Percentiles rank a stretch among this genome's conserved stretches.
Conservation (phyloP, 345 rosid genomes). For the Populus deltoides region DNA sequence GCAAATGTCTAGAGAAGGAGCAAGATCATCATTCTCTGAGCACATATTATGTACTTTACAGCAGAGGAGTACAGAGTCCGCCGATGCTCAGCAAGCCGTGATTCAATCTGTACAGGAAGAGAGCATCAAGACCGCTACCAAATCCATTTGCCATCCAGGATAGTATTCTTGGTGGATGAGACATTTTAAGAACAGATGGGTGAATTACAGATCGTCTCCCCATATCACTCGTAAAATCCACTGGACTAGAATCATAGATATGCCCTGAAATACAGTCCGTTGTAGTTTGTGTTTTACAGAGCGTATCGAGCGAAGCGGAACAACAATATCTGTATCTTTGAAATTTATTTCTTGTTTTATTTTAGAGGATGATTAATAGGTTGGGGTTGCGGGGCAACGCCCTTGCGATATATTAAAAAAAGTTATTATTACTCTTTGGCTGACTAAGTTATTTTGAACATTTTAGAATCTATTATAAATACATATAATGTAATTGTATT, state of each 20-base stretch:
- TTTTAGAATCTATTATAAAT: too few relatives aligned
- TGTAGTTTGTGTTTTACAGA: too few relatives aligned
- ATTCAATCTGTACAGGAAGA: conserved; percentile 80
- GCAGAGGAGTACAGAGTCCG: conserved; percentile 84
- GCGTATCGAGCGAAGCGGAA: too few relatives aligned
- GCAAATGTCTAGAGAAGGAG: too few relatives aligned
- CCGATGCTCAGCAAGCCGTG: conserved; percentile 87
- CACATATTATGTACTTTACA: conserved; percentile 43
- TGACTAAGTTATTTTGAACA: too few relatives aligned
- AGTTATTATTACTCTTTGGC: too few relatives aligned
- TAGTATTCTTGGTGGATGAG: conserved; percentile 65
- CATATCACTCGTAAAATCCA: conserved; percentile 84
- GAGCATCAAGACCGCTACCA: conserved; percentile 70
- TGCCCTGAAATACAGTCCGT: conserved; percentile 65
- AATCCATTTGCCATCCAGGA: conserved; percentile 73
- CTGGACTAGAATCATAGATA: conserved; percentile 77
- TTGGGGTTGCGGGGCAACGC: too few relatives aligned
- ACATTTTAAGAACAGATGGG: conserved; percentile 66
- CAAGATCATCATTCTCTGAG: too few relatives aligned
- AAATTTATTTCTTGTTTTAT: neutral
- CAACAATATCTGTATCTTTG: too few relatives aligned
- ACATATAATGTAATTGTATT: neutral
- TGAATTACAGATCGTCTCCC: conserved; percentile 68
- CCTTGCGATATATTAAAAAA: neutral
- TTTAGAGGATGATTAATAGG: neutral